A percentile compares a stretch with the other conserved stretches of the same genome.
Evolutionary conservation across 225 moss, liverwort and hornwort genomes (phyloP).

Genomic region (Lunularia cruciata): DNA sequence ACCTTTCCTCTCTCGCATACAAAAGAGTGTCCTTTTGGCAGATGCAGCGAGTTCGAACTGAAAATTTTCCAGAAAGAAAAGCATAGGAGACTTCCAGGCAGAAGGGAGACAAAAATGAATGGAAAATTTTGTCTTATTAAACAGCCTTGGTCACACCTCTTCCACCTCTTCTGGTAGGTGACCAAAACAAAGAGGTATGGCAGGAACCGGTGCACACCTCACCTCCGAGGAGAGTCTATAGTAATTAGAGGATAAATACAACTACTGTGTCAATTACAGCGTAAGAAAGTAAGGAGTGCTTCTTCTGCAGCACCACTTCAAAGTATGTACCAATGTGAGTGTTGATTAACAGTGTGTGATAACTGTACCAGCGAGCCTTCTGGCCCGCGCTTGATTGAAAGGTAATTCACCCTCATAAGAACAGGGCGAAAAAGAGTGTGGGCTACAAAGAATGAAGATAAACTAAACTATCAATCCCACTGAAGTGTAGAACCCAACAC

Average conservation of each 20-base stretch:
- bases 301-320: constrained; percentile 15
- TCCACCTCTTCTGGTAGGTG: constrained; percentile 9
- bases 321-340: constrained; percentile 11
- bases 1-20: too few relatives aligned
- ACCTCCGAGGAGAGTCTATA: constrained; percentile 4
- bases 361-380: constrained; percentile 13
- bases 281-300: constrained; percentile 15
- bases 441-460: constrained; percentile 32
- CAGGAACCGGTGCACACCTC: constrained; percentile 11
- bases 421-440: constrained; percentile 25
- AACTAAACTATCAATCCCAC: constrained; percentile 30
- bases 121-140: constrained; percentile 6
- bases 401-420: constrained; percentile 11
- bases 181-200: constrained; percentile 13
- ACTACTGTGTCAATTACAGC: constrained; percentile 18
- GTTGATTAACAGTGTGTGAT: constrained; percentile 10
- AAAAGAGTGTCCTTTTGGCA: too few relatives aligned
- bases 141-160: constrained; percentile 12
- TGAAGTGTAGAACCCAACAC: constrained; percentile 17
- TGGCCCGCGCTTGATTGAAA: constrained; percentile 3
- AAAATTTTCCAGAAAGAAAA: too few relatives aligned
- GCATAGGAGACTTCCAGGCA: too few relatives aligned
- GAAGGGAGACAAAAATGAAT: too few relatives aligned
- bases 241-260: neutral
- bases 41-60: too few relatives aligned